Percentiles rank a stretch among this genome's conserved stretches.
Evolutionary conservation across 192 early-diverging fungal genomes (phyloP).

Genomic region (Backusella parvicylindrica): DNA sequence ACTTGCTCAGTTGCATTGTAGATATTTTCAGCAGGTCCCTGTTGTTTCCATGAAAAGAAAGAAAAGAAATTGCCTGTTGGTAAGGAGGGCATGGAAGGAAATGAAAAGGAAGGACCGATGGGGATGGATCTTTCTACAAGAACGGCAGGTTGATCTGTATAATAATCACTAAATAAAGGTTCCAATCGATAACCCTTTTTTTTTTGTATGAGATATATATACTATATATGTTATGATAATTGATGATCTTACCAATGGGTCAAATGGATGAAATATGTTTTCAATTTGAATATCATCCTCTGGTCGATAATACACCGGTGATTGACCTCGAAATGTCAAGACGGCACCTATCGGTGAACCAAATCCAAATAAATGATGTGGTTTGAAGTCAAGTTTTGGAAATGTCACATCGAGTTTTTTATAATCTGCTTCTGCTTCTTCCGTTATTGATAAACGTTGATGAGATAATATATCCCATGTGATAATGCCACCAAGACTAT

Average conservation of each 20-base stretch:
- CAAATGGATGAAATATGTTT: slow-evolving; percentile 76
- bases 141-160: slow-evolving; percentile 35
- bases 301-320: slow-evolving; percentile 49
- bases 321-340: slow-evolving; percentile 59
- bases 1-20: background rate
- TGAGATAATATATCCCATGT: slow-evolving; percentile 64
- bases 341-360: slow-evolving; percentile 56
- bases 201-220: background rate
- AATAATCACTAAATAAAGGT: slow-evolving; percentile 45
- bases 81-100: slow-evolving; percentile 33
- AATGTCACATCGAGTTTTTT: slow-evolving; percentile 24
- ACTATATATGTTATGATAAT: too few species aligned
- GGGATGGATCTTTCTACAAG: slow-evolving; percentile 28
- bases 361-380: slow-evolving; percentile 44
- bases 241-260: slow-evolving; percentile 61
- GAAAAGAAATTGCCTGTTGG: slow-evolving; percentile 19
- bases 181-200: slow-evolving; percentile 62
- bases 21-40: background rate
- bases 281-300: slow-evolving; percentile 52
- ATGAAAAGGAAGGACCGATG: slow-evolving; percentile 30
- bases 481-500: slow-evolving; percentile 59
- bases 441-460: slow-evolving; percentile 20
- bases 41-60: slow-evolving; percentile 15
- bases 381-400: slow-evolving; percentile 45
- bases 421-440: slow-evolving; percentile 24